Percentiles rank a stretch among this genome's conserved stretches.
Evolutionary conservation across 352 stramenopile genomes (phyloP).

Genomic region (Globisporangium radiosum): DNA sequence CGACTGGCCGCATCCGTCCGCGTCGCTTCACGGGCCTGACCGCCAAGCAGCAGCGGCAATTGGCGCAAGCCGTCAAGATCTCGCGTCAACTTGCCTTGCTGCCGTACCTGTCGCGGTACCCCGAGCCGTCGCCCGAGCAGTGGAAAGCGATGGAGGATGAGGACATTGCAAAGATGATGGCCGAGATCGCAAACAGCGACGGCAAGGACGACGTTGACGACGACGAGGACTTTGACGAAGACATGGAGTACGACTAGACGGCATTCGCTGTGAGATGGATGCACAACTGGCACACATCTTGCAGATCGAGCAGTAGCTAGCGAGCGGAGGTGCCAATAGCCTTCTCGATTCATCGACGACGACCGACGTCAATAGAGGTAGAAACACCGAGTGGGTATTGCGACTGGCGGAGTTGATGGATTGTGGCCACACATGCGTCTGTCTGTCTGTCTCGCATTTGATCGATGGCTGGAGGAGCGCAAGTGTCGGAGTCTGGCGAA

Average conservation of each 20-base stretch:
- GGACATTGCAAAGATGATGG: conserved; percentile 53
- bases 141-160: conserved; percentile 79
- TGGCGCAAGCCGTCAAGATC: conserved; percentile 71
- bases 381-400: conserved; percentile 11
- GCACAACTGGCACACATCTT: too few species aligned
- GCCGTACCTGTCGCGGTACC: conserved; percentile 76
- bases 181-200: conserved; percentile 47
- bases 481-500: too few species aligned
- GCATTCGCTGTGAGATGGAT: too few species aligned
- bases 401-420: not conserved
- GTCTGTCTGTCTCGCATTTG: too few species aligned
- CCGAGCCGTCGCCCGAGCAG: conserved; percentile 72
- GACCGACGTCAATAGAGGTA: conserved; percentile 13
- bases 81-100: conserved; percentile 69
- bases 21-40: conserved; percentile 76
- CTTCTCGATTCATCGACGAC: too few species aligned
- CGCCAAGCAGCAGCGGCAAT: conserved; percentile 79
- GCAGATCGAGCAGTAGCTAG: too few species aligned
- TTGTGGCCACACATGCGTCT: not conserved
- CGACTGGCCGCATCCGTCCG: conserved; percentile 73
- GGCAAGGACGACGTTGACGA: conserved; percentile 28
- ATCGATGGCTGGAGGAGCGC: too few species aligned
- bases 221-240: conserved; percentile 61
- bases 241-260: conserved; percentile 57
- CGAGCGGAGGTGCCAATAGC: too few species aligned